phyloP scores from a whole-genome alignment of 148 eudicot genomes.

The Chenopodium formosanum region DNA sequence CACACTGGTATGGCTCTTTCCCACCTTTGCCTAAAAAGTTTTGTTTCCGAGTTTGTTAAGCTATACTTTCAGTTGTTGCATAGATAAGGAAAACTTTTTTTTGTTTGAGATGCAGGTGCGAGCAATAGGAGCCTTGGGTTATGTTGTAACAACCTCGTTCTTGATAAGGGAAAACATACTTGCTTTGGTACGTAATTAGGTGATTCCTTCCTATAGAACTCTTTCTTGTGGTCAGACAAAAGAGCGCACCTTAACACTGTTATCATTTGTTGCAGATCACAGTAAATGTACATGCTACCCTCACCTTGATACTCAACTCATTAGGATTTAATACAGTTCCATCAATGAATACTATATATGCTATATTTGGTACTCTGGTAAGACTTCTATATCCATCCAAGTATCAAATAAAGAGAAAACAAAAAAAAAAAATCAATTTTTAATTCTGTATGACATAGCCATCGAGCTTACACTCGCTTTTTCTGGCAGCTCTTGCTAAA shows the following conservation, averaged over 20 bases:
- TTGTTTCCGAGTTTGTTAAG: neutral
- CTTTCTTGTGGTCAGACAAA: neutral
- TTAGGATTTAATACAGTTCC: constrained; percentile 67
- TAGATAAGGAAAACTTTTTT: neutral
- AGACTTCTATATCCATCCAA: constrained; percentile 5
- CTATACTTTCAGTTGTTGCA: neutral
- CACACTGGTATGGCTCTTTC: constrained; percentile 52
- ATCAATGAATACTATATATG: constrained; percentile 69
- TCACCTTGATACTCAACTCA: constrained; percentile 55
- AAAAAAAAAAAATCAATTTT: neutral
- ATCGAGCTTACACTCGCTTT: neutral
- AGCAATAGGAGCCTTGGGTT: constrained; percentile 73
- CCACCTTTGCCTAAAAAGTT: constrained; percentile 10
- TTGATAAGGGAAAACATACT: constrained; percentile 91
- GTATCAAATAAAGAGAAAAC: neutral
- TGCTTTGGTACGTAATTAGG: constrained; percentile 57
- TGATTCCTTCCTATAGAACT: neutral
- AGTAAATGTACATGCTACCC: constrained; percentile 74
- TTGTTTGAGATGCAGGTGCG: constrained; percentile 54
- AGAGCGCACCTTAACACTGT: neutral
- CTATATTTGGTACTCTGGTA: constrained; percentile 79
- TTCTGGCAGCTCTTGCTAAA: constrained; percentile 70
- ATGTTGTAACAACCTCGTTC: constrained; percentile 76
- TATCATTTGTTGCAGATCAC: constrained; percentile 54
- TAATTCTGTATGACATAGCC: neutral